Conservation (phyloP, 2,329 filamentous ascomycete genomes). For the Diplodia scrobiculata region DNA sequence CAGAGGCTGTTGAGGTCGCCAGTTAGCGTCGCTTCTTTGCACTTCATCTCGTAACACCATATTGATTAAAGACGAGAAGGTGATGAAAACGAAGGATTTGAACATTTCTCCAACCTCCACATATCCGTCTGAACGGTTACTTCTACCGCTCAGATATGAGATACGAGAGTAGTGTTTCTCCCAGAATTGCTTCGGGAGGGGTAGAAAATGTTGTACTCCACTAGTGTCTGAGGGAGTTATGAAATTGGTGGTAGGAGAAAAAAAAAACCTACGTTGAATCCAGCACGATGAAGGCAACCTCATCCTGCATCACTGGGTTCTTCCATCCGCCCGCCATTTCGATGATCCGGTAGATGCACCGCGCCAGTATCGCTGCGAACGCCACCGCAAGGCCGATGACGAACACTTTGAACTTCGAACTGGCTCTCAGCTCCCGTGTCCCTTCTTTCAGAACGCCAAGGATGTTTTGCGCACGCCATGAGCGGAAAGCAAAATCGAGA, state of each 20-base stretch:
- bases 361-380: conserved; percentile 44
- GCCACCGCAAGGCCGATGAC: conserved; percentile 6
- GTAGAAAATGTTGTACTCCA: neutral
- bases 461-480: conserved; percentile 3
- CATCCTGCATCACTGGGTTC: conserved; percentile 55
- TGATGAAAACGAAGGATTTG: conserved; percentile 33
- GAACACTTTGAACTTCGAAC: neutral
- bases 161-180: neutral
- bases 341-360: conserved; percentile 44
- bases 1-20: conserved; percentile 18
- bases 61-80: conserved; percentile 31
- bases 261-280: conserved; percentile 6
- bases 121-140: neutral
- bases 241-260: conserved; percentile 43
- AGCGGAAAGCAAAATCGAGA: conserved; percentile 40
- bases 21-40: conserved; percentile 54
- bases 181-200: neutral
- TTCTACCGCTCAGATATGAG: neutral
- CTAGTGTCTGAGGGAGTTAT: neutral
- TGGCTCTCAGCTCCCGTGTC: neutral
- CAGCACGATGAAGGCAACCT: conserved; percentile 46
- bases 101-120: neutral
- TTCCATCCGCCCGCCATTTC: conserved; percentile 42
- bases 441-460: neutral
- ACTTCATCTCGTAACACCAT: no score